Evolutionary conservation across 768 basidiomycete species (phyloP).

Genomic region (Vararia minispora): DNA sequence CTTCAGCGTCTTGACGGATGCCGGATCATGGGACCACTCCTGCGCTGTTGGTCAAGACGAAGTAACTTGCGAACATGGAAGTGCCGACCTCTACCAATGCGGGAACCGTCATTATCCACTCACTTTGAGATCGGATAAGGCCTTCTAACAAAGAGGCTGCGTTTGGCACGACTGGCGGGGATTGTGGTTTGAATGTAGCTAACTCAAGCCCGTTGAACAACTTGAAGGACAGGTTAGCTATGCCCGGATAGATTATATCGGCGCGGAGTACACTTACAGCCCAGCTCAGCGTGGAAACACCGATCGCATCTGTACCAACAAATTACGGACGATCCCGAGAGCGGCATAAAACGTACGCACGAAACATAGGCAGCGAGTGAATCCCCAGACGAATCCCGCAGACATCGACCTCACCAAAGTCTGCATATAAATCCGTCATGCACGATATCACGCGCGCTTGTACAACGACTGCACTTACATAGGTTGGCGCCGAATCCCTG

Average conservation of each 20-base stretch:
- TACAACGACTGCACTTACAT: slow-evolving; percentile 7
- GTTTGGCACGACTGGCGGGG: slow-evolving; percentile 17
- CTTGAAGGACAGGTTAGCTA: no score
- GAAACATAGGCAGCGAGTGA: not conserved
- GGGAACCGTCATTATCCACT: slow-evolving; percentile 19
- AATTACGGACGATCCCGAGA: no score
- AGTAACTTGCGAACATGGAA: not conserved
- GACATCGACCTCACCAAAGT: not conserved
- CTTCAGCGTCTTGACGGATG: slow-evolving; percentile 12
- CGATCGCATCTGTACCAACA: slow-evolving; percentile 2
- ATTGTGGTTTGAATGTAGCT: slow-evolving; percentile 17
- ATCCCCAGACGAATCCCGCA: not conserved
- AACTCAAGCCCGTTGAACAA: slow-evolving; percentile 17
- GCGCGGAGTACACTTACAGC: not conserved
- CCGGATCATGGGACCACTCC: slow-evolving; percentile 19
- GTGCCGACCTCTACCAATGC: slow-evolving; percentile 20
- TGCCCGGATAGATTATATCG: no score
- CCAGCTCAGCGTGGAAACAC: not conserved
- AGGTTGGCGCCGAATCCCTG: slow-evolving; percentile 5
- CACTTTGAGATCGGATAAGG: slow-evolving; percentile 14
- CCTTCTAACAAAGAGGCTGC: slow-evolving; percentile 16
- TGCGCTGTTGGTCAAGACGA: slow-evolving; percentile 4
- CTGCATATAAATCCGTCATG: no score
- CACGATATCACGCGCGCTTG: not conserved
- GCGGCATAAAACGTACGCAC: not conserved